These are phyloP conservation scores for Prunus mume DNA, from an alignment of 306 rosid species.

Conservation along the genomic window DNA sequence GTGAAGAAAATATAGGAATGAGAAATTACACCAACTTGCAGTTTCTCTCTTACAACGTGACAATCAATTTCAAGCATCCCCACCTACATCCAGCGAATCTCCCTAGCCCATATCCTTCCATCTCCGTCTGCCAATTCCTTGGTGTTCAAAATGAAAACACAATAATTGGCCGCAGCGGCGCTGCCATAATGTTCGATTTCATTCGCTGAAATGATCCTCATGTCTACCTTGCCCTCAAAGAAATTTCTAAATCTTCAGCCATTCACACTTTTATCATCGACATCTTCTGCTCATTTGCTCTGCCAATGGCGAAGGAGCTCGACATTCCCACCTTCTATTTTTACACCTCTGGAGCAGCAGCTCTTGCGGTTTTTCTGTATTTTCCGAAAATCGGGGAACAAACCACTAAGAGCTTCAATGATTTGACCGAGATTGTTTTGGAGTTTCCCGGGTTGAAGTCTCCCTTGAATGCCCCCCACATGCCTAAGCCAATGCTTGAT, in stretches of 20 bases:
- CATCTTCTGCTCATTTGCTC: slow-evolving; percentile 24
- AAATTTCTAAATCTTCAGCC: background rate
- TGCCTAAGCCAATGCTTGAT: slow-evolving; percentile 1
- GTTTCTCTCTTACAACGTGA: too few relatives aligned
- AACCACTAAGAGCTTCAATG: slow-evolving; percentile 14
- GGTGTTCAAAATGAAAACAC: background rate
- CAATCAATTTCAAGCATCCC: background rate
- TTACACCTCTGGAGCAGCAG: slow-evolving; percentile 20
- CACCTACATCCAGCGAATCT: slow-evolving; percentile 16
- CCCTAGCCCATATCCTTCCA: slow-evolving; percentile 25
- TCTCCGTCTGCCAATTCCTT: slow-evolving; percentile 30
- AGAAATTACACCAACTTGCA: too few relatives aligned
- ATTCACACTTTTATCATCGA: slow-evolving; percentile 29
- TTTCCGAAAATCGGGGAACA: slow-evolving; percentile 1
- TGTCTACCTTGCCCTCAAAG: slow-evolving; percentile 9
- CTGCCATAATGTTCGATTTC: background rate
- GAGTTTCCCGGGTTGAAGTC: slow-evolving; percentile 9
- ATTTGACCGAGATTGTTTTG: background rate
- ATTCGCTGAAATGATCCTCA: background rate
- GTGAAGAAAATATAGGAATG: too few relatives aligned
- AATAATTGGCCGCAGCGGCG: background rate
- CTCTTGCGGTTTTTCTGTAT: slow-evolving; percentile 8
- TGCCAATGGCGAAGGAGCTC: slow-evolving; percentile 8
- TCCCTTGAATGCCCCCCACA: background rate
- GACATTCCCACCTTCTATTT: slow-evolving; percentile 28